A percentile compares a stretch with the other conserved stretches of the same genome.
These are phyloP conservation scores for Rhypophila decipiens DNA, from an alignment of 495 filamentous ascomycete species.

Conservation along the genomic window DNA sequence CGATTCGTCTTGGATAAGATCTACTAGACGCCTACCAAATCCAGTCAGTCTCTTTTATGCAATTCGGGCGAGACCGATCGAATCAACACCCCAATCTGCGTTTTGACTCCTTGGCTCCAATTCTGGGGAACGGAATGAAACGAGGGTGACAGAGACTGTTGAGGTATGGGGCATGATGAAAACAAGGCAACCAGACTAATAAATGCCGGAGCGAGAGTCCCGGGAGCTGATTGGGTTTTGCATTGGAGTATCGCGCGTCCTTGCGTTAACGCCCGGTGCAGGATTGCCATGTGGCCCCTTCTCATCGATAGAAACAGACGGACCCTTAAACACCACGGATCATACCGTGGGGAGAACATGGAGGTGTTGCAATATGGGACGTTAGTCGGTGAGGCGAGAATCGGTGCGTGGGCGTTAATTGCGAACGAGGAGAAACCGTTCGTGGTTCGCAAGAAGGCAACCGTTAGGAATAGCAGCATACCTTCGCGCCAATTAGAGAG, in stretches of 20 bases:
- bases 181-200: not conserved
- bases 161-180: too few relatives aligned
- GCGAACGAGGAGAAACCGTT: not conserved
- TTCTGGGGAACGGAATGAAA: too few relatives aligned
- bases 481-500: not conserved
- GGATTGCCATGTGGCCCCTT: not conserved
- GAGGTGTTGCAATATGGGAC: not conserved
- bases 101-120: too few relatives aligned
- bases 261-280: not conserved
- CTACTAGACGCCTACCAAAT: too few relatives aligned
- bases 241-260: not conserved
- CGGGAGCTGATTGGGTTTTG: not conserved
- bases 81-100: too few relatives aligned
- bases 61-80: too few relatives aligned
- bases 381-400: not conserved
- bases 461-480: not conserved
- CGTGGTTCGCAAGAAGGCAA: not conserved
- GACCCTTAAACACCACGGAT: too few relatives aligned
- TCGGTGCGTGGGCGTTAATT: not conserved
- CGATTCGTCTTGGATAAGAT: too few relatives aligned
- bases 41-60: too few relatives aligned
- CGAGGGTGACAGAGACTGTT: too few relatives aligned
- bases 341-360: not conserved
- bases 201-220: not conserved
- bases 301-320: not conserved